These are phyloP conservation scores for Exophiala mesophila DNA, from an alignment of 2,329 filamentous ascomycete species.

Conservation along the genomic window DNA sequence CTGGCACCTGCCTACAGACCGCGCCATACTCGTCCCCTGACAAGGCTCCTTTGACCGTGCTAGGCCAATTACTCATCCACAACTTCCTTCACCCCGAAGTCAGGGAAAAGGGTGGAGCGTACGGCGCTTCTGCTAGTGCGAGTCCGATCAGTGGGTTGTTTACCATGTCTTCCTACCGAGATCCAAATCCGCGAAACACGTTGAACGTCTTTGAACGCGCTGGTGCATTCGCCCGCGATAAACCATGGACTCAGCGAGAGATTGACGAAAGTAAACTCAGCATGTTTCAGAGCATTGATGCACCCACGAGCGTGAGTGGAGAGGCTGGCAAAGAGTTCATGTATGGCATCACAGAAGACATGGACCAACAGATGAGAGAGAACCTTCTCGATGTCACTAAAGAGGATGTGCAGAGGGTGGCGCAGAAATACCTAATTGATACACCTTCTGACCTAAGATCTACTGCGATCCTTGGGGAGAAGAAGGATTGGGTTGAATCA, in stretches of 20 bases:
- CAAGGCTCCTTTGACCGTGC: slow-evolving; percentile 76
- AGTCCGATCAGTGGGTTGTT: slow-evolving; percentile 78
- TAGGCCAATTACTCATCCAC: slow-evolving; percentile 88
- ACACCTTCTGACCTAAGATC: slow-evolving; percentile 56
- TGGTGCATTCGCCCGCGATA: slow-evolving; percentile 76
- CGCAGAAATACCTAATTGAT: slow-evolving; percentile 75
- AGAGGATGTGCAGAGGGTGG: slow-evolving; percentile 72
- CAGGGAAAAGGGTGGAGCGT: slow-evolving; percentile 93
- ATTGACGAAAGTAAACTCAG: slow-evolving; percentile 94
- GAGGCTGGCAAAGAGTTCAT: slow-evolving; percentile 86
- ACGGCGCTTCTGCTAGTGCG: slow-evolving; percentile 85
- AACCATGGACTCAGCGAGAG: slow-evolving; percentile 75
- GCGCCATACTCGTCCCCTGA: slow-evolving; percentile 73
- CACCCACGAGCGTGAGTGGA: slow-evolving; percentile 76
- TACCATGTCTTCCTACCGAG: slow-evolving; percentile 93
- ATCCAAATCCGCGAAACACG: slow-evolving; percentile 88
- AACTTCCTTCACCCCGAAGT: slow-evolving; percentile 97
- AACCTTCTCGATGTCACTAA: slow-evolving; percentile 80
- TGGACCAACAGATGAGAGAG: slow-evolving; percentile 80
- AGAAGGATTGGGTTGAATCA: slow-evolving; percentile 57
- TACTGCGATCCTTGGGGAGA: slow-evolving; percentile 73
- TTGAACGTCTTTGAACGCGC: slow-evolving; percentile 77
- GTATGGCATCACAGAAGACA: slow-evolving; percentile 77
- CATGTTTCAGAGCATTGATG: slow-evolving; percentile 87
- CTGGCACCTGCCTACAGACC: slow-evolving; percentile 74